Conservation (phyloP, 2,329 filamentous ascomycete genomes). For the Stenocarpella maydis region DNA sequence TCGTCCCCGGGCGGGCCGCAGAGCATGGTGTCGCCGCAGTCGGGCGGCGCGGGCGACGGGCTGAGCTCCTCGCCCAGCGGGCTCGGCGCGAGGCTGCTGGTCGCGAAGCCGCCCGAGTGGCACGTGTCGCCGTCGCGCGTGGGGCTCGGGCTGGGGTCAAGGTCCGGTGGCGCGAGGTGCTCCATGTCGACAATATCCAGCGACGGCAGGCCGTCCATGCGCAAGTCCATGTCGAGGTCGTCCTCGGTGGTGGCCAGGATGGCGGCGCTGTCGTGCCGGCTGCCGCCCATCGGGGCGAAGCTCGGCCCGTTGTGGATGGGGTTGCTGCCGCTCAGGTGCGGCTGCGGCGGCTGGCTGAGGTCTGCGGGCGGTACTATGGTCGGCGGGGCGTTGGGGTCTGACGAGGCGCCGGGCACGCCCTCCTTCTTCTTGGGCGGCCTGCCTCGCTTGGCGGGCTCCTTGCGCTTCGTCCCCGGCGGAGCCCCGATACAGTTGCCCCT, state of each 20-base stretch:
- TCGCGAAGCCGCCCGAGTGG: slow-evolving; percentile 28
- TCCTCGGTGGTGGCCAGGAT: slow-evolving; percentile 26
- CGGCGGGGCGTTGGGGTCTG: slow-evolving; percentile 14
- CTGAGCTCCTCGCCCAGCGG: slow-evolving; percentile 34
- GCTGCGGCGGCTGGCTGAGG: slow-evolving; percentile 32
- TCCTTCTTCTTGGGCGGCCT: slow-evolving; percentile 64
- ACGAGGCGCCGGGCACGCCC: slow-evolving; percentile 10
- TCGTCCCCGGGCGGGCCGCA: slow-evolving; percentile 33
- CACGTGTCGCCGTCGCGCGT: slow-evolving; percentile 22
- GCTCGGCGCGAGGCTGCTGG: slow-evolving; percentile 33
- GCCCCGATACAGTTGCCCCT: slow-evolving; percentile 96
- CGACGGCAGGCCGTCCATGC: slow-evolving; percentile 10
- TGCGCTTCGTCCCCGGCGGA: slow-evolving; percentile 78
- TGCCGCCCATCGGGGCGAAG: slow-evolving; percentile 32
- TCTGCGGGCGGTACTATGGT: slow-evolving; percentile 23
- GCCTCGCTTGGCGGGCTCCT: slow-evolving; percentile 66
- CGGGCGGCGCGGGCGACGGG: slow-evolving; percentile 30
- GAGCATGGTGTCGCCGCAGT: slow-evolving; percentile 27
- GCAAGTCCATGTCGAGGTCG: slow-evolving; percentile 13
- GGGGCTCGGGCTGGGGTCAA: slow-evolving; percentile 34
- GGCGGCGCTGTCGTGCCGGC: slow-evolving; percentile 25
- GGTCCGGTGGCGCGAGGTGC: slow-evolving; percentile 30
- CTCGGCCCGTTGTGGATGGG: slow-evolving; percentile 25
- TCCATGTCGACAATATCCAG: slow-evolving; percentile 28
- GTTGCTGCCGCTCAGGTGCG: slow-evolving; percentile 16